phyloP scores from a whole-genome alignment of 768 basidiomycete species.

The Serendipita sp. region DNA sequence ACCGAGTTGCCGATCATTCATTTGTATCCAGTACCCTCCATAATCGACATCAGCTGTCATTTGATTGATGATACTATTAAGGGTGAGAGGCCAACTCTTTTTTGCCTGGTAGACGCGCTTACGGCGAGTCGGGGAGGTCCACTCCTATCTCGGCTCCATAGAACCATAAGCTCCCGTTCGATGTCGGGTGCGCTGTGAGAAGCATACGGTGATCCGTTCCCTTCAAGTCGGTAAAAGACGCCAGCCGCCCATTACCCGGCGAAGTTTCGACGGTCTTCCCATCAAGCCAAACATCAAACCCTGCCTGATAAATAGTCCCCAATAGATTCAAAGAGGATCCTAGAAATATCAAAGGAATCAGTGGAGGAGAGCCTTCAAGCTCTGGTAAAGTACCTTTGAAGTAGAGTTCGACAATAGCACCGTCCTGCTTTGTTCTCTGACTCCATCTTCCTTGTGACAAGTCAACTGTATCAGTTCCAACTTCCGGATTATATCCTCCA shows the following conservation, averaged over 20 bases:
- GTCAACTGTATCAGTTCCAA: background rate
- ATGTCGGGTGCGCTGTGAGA: background rate
- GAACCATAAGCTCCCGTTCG: background rate
- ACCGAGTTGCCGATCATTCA: background rate
- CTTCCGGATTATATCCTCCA: background rate
- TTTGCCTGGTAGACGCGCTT: background rate
- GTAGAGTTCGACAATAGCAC: background rate
- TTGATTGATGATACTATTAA: background rate
- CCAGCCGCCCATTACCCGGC: background rate
- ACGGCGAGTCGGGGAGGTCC: background rate
- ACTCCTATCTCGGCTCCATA: constrained; percentile 4
- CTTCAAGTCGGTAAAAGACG: background rate
- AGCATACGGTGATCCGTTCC: background rate
- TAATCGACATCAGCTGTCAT: background rate
- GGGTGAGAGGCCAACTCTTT: background rate
- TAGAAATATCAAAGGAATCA: background rate
- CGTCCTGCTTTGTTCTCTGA: background rate
- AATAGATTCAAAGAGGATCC: background rate
- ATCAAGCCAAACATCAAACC: background rate
- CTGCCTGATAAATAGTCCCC: background rate
- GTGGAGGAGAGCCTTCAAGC: background rate
- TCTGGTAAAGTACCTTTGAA: background rate
- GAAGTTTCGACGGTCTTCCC: background rate
- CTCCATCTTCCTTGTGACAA: background rate
- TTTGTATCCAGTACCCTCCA: background rate